These are phyloP conservation scores for Pythium plurisporium DNA, from an alignment of 352 stramenopile genomes.

Conservation along the genomic window DNA sequence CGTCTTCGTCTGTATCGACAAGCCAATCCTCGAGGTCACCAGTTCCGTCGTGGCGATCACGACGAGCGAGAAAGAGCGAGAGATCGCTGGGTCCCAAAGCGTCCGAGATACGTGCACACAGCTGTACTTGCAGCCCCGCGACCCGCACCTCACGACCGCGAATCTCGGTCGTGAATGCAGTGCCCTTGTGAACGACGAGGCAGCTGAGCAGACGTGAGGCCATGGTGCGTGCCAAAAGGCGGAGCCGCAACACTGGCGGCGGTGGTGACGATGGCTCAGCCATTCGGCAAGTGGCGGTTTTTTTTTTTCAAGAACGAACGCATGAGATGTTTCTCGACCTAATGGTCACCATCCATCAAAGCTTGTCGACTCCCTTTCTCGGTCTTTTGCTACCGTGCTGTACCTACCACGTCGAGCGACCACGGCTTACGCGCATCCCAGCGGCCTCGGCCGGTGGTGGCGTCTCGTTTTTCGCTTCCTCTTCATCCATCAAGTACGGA, in stretches of 20 bases:
- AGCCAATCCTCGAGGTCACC: background rate
- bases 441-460: background rate
- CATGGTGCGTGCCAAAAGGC: slow-evolving; percentile 2
- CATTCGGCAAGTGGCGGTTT: too few species aligned
- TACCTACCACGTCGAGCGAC: background rate
- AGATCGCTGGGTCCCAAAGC: background rate
- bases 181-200: slow-evolving; percentile 10
- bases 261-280: too few species aligned
- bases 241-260: background rate
- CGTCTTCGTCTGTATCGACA: background rate
- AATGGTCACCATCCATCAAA: slow-evolving; percentile 1
- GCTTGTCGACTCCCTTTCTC: background rate
- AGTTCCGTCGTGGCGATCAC: background rate
- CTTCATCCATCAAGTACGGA: slow-evolving; percentile 16
- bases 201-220: slow-evolving; percentile 5
- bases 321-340: too few species aligned
- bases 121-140: background rate
- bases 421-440: background rate
- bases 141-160: background rate
- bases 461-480: slow-evolving; percentile 24
- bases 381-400: background rate
- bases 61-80: slow-evolving; percentile 10
- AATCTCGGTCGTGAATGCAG: background rate
- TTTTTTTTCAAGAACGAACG: too few species aligned
- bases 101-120: background rate